These are phyloP conservation scores for Eragrostis curvula DNA, from an alignment of 176 grass and related monocot species.

Conservation along the genomic window DNA sequence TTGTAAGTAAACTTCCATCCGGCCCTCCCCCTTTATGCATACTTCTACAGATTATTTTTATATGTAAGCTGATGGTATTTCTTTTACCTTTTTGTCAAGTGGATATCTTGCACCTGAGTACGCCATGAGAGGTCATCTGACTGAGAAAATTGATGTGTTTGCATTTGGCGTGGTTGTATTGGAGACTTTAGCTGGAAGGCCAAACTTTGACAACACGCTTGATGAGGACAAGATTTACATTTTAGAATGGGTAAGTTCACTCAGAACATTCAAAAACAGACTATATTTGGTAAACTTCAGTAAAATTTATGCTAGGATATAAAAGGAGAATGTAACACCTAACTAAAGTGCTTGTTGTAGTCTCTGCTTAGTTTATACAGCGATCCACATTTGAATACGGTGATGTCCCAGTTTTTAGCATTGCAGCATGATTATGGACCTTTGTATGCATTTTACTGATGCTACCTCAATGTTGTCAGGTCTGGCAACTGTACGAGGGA, in stretches of 20 bases:
- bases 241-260: slow-evolving; percentile 80
- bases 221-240: slow-evolving; percentile 66
- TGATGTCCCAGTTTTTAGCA: background rate
- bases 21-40: background rate
- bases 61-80: background rate
- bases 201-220: slow-evolving; percentile 55
- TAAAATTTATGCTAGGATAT: background rate
- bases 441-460: background rate
- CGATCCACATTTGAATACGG: background rate
- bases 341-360: background rate
- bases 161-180: slow-evolving; percentile 71
- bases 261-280: background rate
- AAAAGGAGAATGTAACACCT: no score
- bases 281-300: background rate
- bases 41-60: background rate
- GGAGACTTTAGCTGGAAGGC: slow-evolving; percentile 75
- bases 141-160: slow-evolving; percentile 86
- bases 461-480: slow-evolving; percentile 42
- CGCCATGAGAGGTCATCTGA: slow-evolving; percentile 94
- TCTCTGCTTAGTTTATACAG: background rate
- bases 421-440: background rate
- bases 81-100: slow-evolving; percentile 32
- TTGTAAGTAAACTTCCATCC: slow-evolving; percentile 60
- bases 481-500: slow-evolving; percentile 71
- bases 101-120: slow-evolving; percentile 94